These are phyloP conservation scores for Lactarius trivialis DNA, from an alignment of 768 basidiomycete species.

Conservation along the genomic window DNA sequence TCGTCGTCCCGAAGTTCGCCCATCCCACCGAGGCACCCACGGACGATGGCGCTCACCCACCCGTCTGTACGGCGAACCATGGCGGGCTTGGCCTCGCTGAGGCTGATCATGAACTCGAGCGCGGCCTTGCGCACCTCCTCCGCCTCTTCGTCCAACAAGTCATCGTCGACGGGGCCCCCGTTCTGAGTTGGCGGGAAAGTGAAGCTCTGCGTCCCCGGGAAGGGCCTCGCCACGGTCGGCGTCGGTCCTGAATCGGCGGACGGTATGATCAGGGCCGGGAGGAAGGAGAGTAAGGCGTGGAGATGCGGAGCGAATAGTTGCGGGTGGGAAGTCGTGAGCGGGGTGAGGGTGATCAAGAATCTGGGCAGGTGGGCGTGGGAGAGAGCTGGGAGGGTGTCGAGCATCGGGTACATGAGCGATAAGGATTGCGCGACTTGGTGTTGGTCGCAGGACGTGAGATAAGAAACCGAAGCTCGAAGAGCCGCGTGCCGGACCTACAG, in stretches of 20 bases:
- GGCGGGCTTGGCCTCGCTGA: slow-evolving; percentile 66
- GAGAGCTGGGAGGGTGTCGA: slow-evolving; percentile 63
- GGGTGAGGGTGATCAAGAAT: slow-evolving; percentile 64
- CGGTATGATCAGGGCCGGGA: slow-evolving; percentile 67
- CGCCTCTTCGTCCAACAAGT: slow-evolving; percentile 54
- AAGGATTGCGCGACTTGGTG: slow-evolving; percentile 56
- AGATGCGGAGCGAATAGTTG: slow-evolving; percentile 71
- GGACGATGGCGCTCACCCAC: slow-evolving; percentile 64
- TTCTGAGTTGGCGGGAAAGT: slow-evolving; percentile 36
- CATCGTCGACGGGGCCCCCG: slow-evolving; percentile 32
- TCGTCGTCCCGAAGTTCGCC: slow-evolving; percentile 64
- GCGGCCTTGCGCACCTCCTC: slow-evolving; percentile 66
- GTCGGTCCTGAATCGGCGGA: slow-evolving; percentile 47
- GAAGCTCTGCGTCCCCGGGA: slow-evolving; percentile 31
- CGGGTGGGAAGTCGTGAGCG: slow-evolving; percentile 61
- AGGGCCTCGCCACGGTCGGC: slow-evolving; percentile 44
- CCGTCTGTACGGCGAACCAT: slow-evolving; percentile 65
- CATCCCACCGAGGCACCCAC: slow-evolving; percentile 79
- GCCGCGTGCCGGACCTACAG: slow-evolving; percentile 66
- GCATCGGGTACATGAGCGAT: slow-evolving; percentile 61
- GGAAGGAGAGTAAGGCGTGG: slow-evolving; percentile 56
- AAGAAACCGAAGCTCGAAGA: slow-evolving; percentile 61
- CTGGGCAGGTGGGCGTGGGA: slow-evolving; percentile 48
- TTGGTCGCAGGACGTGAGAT: slow-evolving; percentile 55
- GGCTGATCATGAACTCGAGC: slow-evolving; percentile 74